A percentile compares a stretch with the other conserved stretches of the same genome.
These are phyloP conservation scores for Arxiozyma slooffiae DNA, from an alignment of 1,139 yeast species.

Conservation along the genomic window DNA sequence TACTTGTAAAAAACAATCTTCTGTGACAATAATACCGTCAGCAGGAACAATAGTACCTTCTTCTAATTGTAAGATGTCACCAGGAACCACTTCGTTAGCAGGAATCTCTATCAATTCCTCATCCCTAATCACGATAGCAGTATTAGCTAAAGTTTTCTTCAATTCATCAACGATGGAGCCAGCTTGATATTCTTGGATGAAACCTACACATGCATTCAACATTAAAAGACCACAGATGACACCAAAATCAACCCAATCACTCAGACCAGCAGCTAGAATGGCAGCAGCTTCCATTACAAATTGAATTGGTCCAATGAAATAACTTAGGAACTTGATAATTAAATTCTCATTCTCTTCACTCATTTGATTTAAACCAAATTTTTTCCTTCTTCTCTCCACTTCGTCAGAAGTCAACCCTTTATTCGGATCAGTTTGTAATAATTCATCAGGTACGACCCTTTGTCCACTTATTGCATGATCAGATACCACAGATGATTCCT, in stretches of 20 bases:
- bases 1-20: constrained; percentile 78
- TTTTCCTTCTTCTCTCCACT: constrained; percentile 77
- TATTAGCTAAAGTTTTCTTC: constrained; percentile 83
- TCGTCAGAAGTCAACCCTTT: constrained; percentile 73
- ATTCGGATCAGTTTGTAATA: constrained; percentile 74
- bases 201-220: constrained; percentile 89
- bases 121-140: constrained; percentile 77
- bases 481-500: constrained; percentile 34
- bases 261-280: constrained; percentile 89
- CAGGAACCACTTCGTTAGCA: constrained; percentile 79
- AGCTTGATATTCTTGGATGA: constrained; percentile 92
- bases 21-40: constrained; percentile 85
- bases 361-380: constrained; percentile 87
- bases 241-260: constrained; percentile 98
- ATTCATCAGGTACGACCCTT: constrained; percentile 74
- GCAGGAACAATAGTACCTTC: constrained; percentile 96
- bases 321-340: constrained; percentile 72
- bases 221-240: constrained; percentile 79
- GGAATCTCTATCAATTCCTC: constrained; percentile 62
- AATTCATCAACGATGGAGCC: constrained; percentile 90
- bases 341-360: constrained; percentile 82
- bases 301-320: constrained; percentile 95
- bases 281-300: constrained; percentile 99
- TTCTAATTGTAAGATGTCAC: constrained; percentile 82
- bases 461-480: constrained; percentile 34